Evolutionary conservation across 352 stramenopile genomes (phyloP).

Genomic region (Phytophthora macrochlamydospora): DNA sequence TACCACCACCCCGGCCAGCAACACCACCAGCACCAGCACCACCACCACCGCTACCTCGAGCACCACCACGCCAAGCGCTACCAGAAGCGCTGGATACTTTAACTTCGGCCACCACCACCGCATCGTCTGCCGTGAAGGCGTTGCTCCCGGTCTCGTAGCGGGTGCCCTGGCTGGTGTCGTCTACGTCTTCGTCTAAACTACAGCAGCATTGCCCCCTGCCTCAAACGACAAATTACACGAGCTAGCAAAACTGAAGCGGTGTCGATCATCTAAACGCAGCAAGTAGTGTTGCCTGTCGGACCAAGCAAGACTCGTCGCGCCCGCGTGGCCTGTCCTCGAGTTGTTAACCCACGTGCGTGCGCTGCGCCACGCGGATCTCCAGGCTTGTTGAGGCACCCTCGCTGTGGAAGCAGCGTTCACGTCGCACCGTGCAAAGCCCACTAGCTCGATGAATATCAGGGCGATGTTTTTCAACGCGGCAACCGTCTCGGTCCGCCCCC

Average conservation of each 20-base stretch:
- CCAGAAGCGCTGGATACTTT: background rate
- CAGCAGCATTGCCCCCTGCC: background rate
- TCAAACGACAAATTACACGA: background rate
- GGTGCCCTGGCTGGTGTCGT: slow-evolving; percentile 7
- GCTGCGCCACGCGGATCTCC: slow-evolving; percentile 22
- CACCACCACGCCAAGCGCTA: background rate
- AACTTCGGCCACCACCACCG: background rate
- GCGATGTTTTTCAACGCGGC: background rate
- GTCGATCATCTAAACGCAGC: no score
- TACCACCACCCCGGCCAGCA: background rate
- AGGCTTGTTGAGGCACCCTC: slow-evolving; percentile 1
- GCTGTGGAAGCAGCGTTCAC: slow-evolving; percentile 19
- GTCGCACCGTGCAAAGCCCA: slow-evolving; percentile 19
- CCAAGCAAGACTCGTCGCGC: background rate
- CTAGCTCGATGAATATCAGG: background rate
- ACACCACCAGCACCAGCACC: no score
- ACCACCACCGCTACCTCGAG: background rate
- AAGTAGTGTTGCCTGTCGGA: no score
- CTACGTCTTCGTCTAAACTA: slow-evolving; percentile 19
- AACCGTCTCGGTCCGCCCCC: background rate
- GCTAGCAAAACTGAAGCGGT: background rate
- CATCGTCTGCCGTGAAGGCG: slow-evolving; percentile 10
- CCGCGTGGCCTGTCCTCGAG: background rate
- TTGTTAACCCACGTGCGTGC: slow-evolving; percentile 31
- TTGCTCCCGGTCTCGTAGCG: slow-evolving; percentile 12